These are phyloP conservation scores for Kluyveromyces marxianus DNA, from an alignment of 1,139 yeast genomes.

Conservation along the genomic window DNA sequence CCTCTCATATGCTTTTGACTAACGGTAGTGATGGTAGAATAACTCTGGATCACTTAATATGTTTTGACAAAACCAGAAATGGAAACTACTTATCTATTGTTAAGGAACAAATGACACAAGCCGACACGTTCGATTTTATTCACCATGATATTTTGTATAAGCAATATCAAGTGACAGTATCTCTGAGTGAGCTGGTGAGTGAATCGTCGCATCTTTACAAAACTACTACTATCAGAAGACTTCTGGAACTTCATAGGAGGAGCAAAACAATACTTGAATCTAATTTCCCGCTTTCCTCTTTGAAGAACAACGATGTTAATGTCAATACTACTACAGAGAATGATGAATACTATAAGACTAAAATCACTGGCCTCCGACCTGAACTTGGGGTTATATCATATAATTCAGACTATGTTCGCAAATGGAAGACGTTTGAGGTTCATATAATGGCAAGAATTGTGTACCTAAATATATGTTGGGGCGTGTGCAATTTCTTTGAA, in stretches of 20 bases:
- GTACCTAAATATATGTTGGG: slow-evolving; percentile 1
- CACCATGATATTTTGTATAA: slow-evolving; percentile 4
- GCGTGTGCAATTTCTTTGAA: slow-evolving; percentile 2
- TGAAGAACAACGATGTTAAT: not conserved
- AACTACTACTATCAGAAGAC: not conserved
- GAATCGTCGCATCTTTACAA: not conserved
- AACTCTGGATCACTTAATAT: not conserved
- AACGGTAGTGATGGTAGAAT: slow-evolving; percentile 4
- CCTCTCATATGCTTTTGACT: slow-evolving; percentile 2
- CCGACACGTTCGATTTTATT: slow-evolving; percentile 1
- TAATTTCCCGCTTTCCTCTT: slow-evolving; percentile 1
- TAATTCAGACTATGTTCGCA: not conserved
- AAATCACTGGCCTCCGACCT: not conserved
- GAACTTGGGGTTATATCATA: not conserved
- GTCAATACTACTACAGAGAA: not conserved
- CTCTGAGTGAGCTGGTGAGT: not conserved
- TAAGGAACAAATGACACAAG: not conserved
- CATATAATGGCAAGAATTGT: slow-evolving; percentile 2
- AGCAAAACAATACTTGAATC: not conserved
- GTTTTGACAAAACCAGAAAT: not conserved
- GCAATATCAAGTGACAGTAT: slow-evolving; percentile 2
- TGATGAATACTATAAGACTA: not conserved
- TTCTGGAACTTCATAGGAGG: not conserved
- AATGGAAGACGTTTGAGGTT: slow-evolving; percentile 2
- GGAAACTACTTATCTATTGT: slow-evolving; percentile 3